phyloP scores from a whole-genome alignment of 2,329 filamentous ascomycete genomes.

The Sclerotinia glacialis region DNA sequence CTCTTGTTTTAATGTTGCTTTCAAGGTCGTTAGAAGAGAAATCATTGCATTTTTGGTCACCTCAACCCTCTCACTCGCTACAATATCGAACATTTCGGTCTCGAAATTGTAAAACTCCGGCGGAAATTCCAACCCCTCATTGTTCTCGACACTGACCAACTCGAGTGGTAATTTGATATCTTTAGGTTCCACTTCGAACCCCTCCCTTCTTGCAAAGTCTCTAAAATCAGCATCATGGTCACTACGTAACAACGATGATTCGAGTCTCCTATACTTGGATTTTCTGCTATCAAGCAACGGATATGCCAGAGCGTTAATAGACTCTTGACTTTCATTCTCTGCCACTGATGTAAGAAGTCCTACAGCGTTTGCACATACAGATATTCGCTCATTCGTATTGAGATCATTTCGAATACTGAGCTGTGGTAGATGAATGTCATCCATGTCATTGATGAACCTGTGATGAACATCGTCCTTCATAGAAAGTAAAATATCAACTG shows the following conservation, averaged over 20 bases:
- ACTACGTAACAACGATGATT: constrained; percentile 35
- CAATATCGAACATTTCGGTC: constrained; percentile 9
- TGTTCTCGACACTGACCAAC: constrained; percentile 32
- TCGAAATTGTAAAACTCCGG: constrained; percentile 27
- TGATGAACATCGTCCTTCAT: constrained; percentile 20
- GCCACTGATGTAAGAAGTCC: constrained; percentile 30
- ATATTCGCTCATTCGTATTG: constrained; percentile 32
- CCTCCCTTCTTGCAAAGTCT: constrained; percentile 32
- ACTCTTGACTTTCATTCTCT: constrained; percentile 22
- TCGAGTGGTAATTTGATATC: constrained; percentile 38
- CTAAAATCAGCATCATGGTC: constrained; percentile 35
- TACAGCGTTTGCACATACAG: constrained; percentile 30
- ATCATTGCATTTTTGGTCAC: constrained; percentile 33
- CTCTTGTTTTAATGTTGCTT: constrained; percentile 28
- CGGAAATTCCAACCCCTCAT: constrained; percentile 34
- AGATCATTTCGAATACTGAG: constrained; percentile 26
- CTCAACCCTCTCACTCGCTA: constrained; percentile 34
- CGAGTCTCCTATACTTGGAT: constrained; percentile 27
- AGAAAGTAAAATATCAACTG: constrained; percentile 25
- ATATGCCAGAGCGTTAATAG: constrained; percentile 22
- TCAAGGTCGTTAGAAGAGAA: constrained; percentile 29
- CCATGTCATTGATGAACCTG: not conserved
- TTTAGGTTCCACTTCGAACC: constrained; percentile 32
- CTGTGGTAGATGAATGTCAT: constrained; percentile 27
- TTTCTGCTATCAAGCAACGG: constrained; percentile 21